Base-by-base conservation (phyloP, 2,329 filamentous ascomycete species). In the Penicillium oxalicum region DNA sequence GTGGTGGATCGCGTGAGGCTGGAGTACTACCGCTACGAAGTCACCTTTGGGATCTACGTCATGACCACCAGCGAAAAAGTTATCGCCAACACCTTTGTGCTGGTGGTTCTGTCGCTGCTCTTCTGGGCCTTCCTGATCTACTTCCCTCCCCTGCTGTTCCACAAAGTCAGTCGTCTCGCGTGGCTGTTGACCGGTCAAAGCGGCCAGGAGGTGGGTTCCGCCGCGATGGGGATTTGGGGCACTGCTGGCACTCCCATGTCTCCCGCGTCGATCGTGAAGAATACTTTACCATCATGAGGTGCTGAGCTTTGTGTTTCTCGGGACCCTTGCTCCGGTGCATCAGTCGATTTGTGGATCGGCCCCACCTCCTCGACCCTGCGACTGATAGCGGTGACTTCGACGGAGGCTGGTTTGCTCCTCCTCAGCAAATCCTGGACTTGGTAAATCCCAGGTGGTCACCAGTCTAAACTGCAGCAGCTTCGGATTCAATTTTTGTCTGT, bases 1-100 rank as follows among this genome's bases (percentile, higher is more conserved):
- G 29, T 58, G 37, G 28, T 58, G 28, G 65, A 71, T 51, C 63
- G 62, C 33, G 40, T 70, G 45, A 64, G 65, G 29, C 66, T 74
- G 24, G 67, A 66, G 56, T 74, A 74, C 47, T 74, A 75, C 53
- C 70, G 67, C 46, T 75, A 74, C 52, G 71, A 75, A 55, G 70
- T 75, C 40, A 75, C 72, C 3, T 74, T 70, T 47, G 67, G 69
- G 5, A 56, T 71, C 5, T 74, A 74, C 52, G 62, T 73, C 25
- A 66, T 75, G 67, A 73, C 69, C 0, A 63, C 70, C 1, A 63
- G 57, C 40, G 72, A 76, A 54, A 76, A 73, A 48, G 52, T 69
- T 7, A 62, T 70, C 9, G 63, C 70, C 49, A 74, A 74, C 50
- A 59, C 62, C 5, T 68, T 73, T 41, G 62, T 73, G 25, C 34